Base-by-base conservation (phyloP, 2,329 filamentous ascomycete genomes). In the Sarocladium oryzae region DNA sequence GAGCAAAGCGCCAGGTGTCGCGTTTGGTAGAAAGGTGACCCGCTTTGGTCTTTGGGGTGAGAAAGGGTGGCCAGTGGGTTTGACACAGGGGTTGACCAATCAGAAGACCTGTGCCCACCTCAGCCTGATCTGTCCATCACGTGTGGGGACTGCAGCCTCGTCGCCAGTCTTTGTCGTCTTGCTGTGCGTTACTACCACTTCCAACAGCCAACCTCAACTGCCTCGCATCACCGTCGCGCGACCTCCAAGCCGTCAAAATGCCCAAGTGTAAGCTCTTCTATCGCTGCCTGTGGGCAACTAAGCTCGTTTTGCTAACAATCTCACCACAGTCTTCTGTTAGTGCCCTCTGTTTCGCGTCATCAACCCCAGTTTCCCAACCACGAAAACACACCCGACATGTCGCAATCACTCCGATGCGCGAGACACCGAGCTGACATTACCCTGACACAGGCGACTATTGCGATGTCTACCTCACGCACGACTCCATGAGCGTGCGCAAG, bases 401-500 rank as follows among this genome's bases (percentile, higher is more conserved):
- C n/a, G n/a, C n/a, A n/a, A n/a, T n/a, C n/a, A n/a, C n/a, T n/a
- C n/a, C n/a, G n/a, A n/a, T n/a, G n/a, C n/a, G n/a, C n/a, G n/a
- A n/a, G n/a, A n/a, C n/a, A n/a, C n/a, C n/a, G n/a, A n/a, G n/a
- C n/a, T n/a, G n/a, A n/a, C n/a, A n/a, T n/a, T n/a, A n/a, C n/a
- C n/a, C n/a, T n/a, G n/a, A 18, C 20, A 8, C 36, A 72, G 70
- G 91, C 79, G 93, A 99, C 71, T 99, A 99, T 73, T 99, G 93
- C 81, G 93, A 99, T 86, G 93, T 99, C 70, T 99, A 99, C 80
- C 87, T 99, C 62, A 99, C 93, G 60, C 93, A 99, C 80, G 93
- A 99, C 79, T 96, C 90, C 41, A 97, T 97, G 92, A 96, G 90
- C 73, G 93, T 99, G 72, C 91, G 93, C 63, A 97, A 97, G 76